Base-by-base conservation (phyloP, 331 rosid genomes). In the Malus hybrid region DNA sequence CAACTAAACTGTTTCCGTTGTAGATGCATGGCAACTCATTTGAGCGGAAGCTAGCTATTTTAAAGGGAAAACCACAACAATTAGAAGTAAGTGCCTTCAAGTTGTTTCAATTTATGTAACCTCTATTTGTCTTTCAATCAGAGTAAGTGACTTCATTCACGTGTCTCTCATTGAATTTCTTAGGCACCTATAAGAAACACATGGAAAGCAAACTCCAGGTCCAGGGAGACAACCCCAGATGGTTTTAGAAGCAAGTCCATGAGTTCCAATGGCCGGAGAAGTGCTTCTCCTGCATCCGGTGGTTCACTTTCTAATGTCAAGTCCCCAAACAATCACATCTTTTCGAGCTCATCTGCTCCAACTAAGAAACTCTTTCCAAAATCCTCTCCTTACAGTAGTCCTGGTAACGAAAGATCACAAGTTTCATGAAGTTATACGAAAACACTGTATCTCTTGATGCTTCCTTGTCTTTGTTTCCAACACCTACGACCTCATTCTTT, bases 11-110 rank as follows among this genome's bases (percentile, higher is more conserved):
- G 29, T 61, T 68, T 63, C 42, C 71, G 73, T 61, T 84, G 86
- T 81, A 94, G 98, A 85, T 90, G 89, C 85, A 83, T 63, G 98
- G 98, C 24, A 94, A 94, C 77, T 94, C 98, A 31, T 94, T 94
- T 84, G 98, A 94, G 81, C 81, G 96, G 81, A 94, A 91, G 87
- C 98, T 94, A 76, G 93, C 97, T 62, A 82, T 86, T 86, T 84
- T 94, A 75, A 91, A 88, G 72, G 95, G 93, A 64, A 89, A 84
- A 64, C 57, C 81, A n/a, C 85, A 82, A 65, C 75, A 24, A 80
- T 70, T 83, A 44, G 93, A 91, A 81, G 97, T 91, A 82, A 76
- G 97, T 87, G 77, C 71, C 62, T 75, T 44, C 22, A 19, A 7
- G 50, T 54, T 64, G 39, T 10, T 74, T 67, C 39, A 55, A 7